These are phyloP conservation scores for Pholiota adiposa DNA, from an alignment of 1,284 basidiomycete species.

Conservation along the genomic window DNA sequence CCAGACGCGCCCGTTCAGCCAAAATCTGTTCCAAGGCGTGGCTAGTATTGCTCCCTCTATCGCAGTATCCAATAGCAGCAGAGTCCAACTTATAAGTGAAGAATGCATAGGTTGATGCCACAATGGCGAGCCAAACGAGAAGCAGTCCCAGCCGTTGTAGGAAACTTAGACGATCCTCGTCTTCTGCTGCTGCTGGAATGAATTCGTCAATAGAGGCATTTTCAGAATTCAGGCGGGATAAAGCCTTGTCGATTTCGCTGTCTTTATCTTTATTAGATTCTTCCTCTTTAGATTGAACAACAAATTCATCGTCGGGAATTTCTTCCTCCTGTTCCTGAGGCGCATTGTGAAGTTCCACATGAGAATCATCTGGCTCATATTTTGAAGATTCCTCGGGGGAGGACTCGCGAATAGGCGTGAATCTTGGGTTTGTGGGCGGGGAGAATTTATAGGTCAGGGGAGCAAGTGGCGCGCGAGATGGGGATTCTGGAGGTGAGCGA, in stretches of 20 bases:
- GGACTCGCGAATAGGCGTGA: conserved; percentile 23
- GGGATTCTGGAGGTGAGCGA: conserved; percentile 47
- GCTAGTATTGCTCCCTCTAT: conserved; percentile 70
- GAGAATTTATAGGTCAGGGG: conserved; percentile 28
- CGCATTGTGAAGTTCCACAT: conserved; percentile 3
- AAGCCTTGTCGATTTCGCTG: conserved; percentile 19
- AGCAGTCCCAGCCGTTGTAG: conserved; percentile 15
- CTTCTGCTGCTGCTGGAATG: conserved; percentile 1
- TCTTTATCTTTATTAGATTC: conserved; percentile 14
- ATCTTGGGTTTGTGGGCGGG: conserved; percentile 16
- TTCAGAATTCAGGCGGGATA: conserved; percentile 16
- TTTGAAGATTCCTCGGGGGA: conserved; percentile 18
- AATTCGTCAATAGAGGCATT: conserved; percentile 12
- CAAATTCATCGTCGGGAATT: neutral
- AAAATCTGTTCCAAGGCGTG: conserved; percentile 54
- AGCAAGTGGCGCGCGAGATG: conserved; percentile 64
- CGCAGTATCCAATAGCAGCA: conserved; percentile 82
- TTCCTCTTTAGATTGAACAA: neutral
- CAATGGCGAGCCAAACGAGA: conserved; percentile 33
- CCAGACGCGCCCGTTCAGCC: conserved; percentile 48
- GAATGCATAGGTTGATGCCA: conserved; percentile 43
- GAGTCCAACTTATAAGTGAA: conserved; percentile 70
- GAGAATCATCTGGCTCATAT: conserved; percentile 9
- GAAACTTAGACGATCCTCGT: neutral
- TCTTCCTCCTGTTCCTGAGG: conserved; percentile 6